Conservation (phyloP, 352 stramenopile genomes). For the Phytophthora citricola region DNA sequence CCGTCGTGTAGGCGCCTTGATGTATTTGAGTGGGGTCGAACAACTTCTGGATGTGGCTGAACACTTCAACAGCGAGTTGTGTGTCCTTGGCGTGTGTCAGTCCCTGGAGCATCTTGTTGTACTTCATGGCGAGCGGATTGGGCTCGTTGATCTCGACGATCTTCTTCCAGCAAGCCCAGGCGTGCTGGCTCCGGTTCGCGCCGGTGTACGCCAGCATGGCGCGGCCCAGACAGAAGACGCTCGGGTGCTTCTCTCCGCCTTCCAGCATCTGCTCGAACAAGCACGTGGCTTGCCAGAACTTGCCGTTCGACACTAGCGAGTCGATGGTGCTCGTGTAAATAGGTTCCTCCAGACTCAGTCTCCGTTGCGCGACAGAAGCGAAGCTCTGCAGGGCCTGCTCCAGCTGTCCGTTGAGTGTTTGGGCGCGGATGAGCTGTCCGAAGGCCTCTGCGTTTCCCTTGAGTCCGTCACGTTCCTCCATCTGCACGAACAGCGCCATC, state of each 20-base stretch:
- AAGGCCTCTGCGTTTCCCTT: conserved; percentile 54
- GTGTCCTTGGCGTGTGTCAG: conserved; percentile 65
- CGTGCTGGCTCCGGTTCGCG: conserved; percentile 66
- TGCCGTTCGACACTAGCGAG: conserved; percentile 56
- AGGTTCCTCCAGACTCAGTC: conserved; percentile 59
- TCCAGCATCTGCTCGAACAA: conserved; percentile 83
- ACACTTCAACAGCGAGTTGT: conserved; percentile 68
- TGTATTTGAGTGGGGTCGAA: conserved; percentile 59
- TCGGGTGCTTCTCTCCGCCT: conserved; percentile 56
- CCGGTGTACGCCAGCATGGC: conserved; percentile 84
- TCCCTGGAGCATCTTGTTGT: conserved; percentile 69
- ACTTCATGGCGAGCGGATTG: conserved; percentile 54
- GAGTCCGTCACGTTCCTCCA: conserved; percentile 68
- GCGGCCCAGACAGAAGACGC: conserved; percentile 76
- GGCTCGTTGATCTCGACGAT: conserved; percentile 59
- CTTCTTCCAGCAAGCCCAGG: conserved; percentile 75
- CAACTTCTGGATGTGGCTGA: conserved; percentile 59
- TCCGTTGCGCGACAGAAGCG: conserved; percentile 55
- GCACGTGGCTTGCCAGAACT: conserved; percentile 73
- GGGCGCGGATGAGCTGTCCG: conserved; percentile 79
- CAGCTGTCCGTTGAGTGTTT: conserved; percentile 71
- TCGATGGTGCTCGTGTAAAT: conserved; percentile 86
- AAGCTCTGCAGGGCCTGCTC: conserved; percentile 84
- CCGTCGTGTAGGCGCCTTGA: conserved; percentile 62
- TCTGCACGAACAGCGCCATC: conserved; percentile 62